Evolutionary conservation across 768 basidiomycete species (phyloP), one percentile per base, ranked within the genome.

Genomic region (Termitomyces sp.): DNA sequence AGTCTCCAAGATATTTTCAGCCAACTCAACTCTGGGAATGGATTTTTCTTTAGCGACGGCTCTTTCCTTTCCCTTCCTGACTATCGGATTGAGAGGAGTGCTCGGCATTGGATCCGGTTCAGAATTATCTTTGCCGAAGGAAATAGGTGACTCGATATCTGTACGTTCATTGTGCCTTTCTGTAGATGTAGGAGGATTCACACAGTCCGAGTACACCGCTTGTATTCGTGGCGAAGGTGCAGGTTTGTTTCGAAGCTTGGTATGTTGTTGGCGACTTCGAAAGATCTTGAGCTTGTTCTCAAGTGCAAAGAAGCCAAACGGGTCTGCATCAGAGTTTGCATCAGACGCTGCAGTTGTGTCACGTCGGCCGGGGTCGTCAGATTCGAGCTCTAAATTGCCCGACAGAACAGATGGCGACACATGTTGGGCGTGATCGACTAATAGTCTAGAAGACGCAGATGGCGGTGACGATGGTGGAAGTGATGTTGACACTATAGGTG

Each of bases 221-320:
- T 18, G 51, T 12, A 40, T 5, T 28, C 18, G 13, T n/a, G 52
- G 38, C 2, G n/a, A 14, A 30, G 18, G 28, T 14, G 28, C 10
- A 5, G 36, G 36, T 52, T 10, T 23, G 16, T 9, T 5, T 40
- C 36, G 36, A 40, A 14, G 57, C 57, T 38, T 23, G 62, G 48
- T 26, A 59, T 68, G 50, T 58, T 69, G 55, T 57, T 43, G 35
- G 13, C 43, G 54, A n/a, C 20, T 36, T 26, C 36, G 30, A 14
- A 60, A n/a, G n/a, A 55, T 74, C 63, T 80, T 82, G 61, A 84
- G 66, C 51, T 76, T 79, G 53, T 73, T 75, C 66, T 85, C 83
- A 0, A 82, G 75, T 18, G 82, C 80, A 35, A 82, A 72, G 61
- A 85, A 84, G 0, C 83, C 84, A 60, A 85, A 85, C 0, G 82